These are phyloP conservation scores for Chenopodium berlandieri DNA, from an alignment of 148 eudicot genomes.

Conservation along the genomic window DNA sequence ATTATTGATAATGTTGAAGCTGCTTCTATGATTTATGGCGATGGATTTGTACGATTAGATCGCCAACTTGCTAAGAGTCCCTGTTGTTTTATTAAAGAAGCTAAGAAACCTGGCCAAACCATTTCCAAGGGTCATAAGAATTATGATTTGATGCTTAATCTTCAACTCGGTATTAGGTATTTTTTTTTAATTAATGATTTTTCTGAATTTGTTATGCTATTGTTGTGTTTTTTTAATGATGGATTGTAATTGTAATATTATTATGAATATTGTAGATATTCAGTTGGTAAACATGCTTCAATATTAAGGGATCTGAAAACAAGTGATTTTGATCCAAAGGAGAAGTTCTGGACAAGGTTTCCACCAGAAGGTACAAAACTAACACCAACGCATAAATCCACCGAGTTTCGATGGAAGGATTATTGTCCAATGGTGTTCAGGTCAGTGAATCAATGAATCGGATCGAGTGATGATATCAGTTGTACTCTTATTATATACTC, in stretches of 20 bases:
- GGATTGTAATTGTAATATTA: background rate
- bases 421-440: constrained; percentile 94
- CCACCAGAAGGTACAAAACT: constrained; percentile 81
- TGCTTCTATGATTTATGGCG: constrained; percentile 54
- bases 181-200: background rate
- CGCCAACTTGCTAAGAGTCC: constrained; percentile 36
- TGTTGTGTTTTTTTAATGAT: background rate
- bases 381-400: constrained; percentile 86
- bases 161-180: constrained; percentile 77
- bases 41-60: constrained; percentile 41
- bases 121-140: constrained; percentile 87
- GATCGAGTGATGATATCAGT: too few species aligned
- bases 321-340: constrained; percentile 80
- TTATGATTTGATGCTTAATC: constrained; percentile 84
- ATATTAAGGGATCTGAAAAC: constrained; percentile 55
- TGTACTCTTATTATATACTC: background rate
- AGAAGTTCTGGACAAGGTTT: constrained; percentile 96
- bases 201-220: too few species aligned
- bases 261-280: constrained; percentile 41
- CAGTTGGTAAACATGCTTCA: constrained; percentile 83
- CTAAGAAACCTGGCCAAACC: constrained; percentile 72
- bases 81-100: constrained; percentile 60
- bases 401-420: constrained; percentile 93
- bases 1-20: constrained; percentile 73
- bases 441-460: constrained; percentile 24